These are phyloP conservation scores for Aspergillus texensis DNA, from an alignment of 2,329 filamentous ascomycete species.

Conservation along the genomic window DNA sequence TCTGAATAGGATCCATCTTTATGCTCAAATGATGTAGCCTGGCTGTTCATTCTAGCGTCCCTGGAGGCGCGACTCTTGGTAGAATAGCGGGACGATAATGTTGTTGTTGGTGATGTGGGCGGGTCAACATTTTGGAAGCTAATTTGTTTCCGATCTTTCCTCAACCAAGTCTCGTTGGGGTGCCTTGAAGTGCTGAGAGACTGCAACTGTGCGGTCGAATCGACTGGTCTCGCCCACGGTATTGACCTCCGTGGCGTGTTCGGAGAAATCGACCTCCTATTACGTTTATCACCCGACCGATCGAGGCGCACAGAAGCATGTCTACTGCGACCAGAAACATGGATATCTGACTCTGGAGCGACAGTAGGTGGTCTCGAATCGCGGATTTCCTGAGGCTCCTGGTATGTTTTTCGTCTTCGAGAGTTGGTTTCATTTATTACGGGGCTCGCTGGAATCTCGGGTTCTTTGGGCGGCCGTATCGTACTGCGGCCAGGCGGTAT, in stretches of 20 bases:
- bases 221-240: conserved; percentile 1
- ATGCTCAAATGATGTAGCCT: not conserved
- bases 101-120: conserved; percentile 39
- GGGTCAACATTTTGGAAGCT: conserved; percentile 37
- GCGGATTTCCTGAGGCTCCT: conserved; percentile 15
- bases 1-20: not conserved
- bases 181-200: conserved; percentile 7
- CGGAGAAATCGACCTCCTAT: conserved; percentile 7
- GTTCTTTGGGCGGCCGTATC: not conserved
- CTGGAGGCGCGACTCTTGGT: conserved; percentile 12
- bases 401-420: conserved; percentile 22
- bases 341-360: not conserved
- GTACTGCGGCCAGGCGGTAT: not conserved
- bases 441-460: conserved; percentile 16
- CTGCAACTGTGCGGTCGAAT: not conserved
- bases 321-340: not conserved
- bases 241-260: conserved; percentile 9
- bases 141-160: conserved; percentile 30
- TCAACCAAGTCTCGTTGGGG: conserved; percentile 29
- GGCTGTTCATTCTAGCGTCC: not conserved
- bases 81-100: conserved; percentile 23
- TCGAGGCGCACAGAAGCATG: not conserved
- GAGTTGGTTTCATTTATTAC: conserved; percentile 34
- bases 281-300: not conserved
- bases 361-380: conserved; percentile 5